phyloP scores from a whole-genome alignment of 768 basidiomycete species.

The Imleria badia region DNA sequence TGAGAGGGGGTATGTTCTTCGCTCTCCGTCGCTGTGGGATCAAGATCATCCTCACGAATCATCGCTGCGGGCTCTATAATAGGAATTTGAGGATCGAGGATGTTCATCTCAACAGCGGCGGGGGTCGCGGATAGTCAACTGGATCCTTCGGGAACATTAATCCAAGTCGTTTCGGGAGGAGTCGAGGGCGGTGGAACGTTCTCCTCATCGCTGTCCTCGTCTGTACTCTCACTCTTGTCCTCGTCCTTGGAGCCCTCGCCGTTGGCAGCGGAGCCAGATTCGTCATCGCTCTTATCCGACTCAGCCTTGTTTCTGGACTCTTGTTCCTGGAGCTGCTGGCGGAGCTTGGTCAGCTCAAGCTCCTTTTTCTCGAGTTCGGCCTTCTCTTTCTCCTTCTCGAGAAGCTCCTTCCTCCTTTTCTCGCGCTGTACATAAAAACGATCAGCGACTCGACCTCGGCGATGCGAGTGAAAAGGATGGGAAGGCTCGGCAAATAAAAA shows the following conservation, averaged over 20 bases:
- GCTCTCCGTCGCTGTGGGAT: conserved; percentile 20
- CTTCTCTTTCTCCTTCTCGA: conserved; percentile 55
- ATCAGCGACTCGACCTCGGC: conserved; percentile 3
- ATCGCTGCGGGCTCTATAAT: conserved; percentile 29
- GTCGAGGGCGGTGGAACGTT: conserved; percentile 35
- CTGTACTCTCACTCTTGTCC: conserved; percentile 34
- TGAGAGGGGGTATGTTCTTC: conserved; percentile 23
- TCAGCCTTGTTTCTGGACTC: conserved; percentile 49
- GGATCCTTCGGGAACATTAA: conserved; percentile 24
- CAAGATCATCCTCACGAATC: conserved; percentile 19
- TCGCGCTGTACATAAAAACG: conserved; percentile 35
- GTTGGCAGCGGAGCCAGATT: conserved; percentile 9
- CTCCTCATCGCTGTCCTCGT: conserved; percentile 44
- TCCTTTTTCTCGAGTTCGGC: conserved; percentile 68
- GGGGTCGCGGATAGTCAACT: conserved; percentile 32
- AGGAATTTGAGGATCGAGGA: conserved; percentile 14
- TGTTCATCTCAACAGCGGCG: conserved; percentile 17
- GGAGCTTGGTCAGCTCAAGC: conserved; percentile 52
- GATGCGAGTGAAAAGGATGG: conserved; percentile 7
- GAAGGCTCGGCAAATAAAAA: conserved; percentile 18
- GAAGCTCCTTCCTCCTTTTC: conserved; percentile 42
- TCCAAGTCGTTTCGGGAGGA: conserved; percentile 31
- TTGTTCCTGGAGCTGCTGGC: conserved; percentile 51
- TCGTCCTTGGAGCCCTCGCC: conserved; percentile 25
- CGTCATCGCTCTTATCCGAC: conserved; percentile 45